phyloP scores from a whole-genome alignment of 192 early-diverging fungal genomes.

The Backusella luteola region DNA sequence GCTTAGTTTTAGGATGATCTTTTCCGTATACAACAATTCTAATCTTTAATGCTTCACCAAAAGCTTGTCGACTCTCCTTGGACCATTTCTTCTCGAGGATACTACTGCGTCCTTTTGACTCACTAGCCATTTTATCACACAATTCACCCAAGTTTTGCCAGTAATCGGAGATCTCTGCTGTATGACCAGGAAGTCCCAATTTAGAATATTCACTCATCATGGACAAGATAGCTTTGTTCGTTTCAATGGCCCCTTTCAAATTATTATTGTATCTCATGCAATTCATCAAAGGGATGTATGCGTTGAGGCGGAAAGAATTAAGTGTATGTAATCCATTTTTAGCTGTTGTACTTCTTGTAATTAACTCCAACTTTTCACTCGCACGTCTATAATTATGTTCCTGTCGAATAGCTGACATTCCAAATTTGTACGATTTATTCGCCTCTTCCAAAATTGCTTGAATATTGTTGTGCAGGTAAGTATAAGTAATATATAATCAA shows the following conservation, averaged over 20 bases:
- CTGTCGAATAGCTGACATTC: slow-evolving; percentile 41
- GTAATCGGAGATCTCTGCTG: slow-evolving; percentile 60
- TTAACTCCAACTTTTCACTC: slow-evolving; percentile 41
- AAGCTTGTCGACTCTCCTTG: slow-evolving; percentile 42
- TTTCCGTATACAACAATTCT: slow-evolving; percentile 37
- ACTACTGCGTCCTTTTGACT: slow-evolving; percentile 11
- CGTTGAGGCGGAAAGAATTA: slow-evolving; percentile 47
- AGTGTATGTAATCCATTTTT: slow-evolving; percentile 41
- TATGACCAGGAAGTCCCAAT: slow-evolving; percentile 47
- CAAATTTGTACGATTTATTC: slow-evolving; percentile 38
- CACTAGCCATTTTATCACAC: slow-evolving; percentile 51
- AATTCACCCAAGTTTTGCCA: slow-evolving; percentile 54
- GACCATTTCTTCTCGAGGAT: slow-evolving; percentile 24
- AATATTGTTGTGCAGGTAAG: too few relatives aligned
- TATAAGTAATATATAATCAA: too few relatives aligned
- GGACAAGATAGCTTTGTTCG: slow-evolving; percentile 35
- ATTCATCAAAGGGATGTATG: slow-evolving; percentile 39
- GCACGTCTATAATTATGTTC: slow-evolving; percentile 39
- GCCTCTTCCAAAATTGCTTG: slow-evolving; percentile 6
- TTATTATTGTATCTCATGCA: slow-evolving; percentile 24
- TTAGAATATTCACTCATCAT: slow-evolving; percentile 39
- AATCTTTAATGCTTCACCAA: slow-evolving; percentile 22
- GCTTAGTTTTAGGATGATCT: slow-evolving; percentile 38
- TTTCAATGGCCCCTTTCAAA: slow-evolving; percentile 33
- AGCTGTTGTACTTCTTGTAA: slow-evolving; percentile 48